Base-by-base conservation (phyloP, 345 rosid genomes). In the Eucalyptus marginata region DNA sequence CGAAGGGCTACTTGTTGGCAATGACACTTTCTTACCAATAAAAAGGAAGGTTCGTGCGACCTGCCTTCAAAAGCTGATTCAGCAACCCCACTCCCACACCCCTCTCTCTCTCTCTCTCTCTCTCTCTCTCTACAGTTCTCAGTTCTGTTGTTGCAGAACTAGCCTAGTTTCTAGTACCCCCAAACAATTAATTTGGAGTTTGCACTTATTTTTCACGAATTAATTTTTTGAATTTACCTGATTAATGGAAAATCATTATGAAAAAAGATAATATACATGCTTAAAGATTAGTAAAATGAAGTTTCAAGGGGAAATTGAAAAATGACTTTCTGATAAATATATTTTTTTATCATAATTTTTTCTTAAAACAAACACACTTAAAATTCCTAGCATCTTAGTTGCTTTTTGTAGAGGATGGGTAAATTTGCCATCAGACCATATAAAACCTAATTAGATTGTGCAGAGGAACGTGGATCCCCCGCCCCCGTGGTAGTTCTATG, bases 321-420 rank as follows among this genome's bases (percentile, higher is more conserved):
- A 29, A 64, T 64, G 31, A 64, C 31, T 64, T 64, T 33, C 14
- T 2, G 18, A 64, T n/a, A n/a, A 14, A 1, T 0, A 8, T 50
- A 1, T 4, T 9, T 36, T 0, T 33, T 33, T 33, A 9, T 33
- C 3, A 16, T 17, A 20, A 16, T 0, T 2, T 12, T 59, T 13
- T 59, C 4, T 29, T 12, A 13, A 27, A 58, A 58, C 64, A 27
- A 62, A 62, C 68, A 6, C 68, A 13, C 4, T 62, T 13, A 62
- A 7, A 62, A 29, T 27, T 62, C 3, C 7, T 58, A 59, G n/a
- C 7, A 59, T 59, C n/a, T 27, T 27, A 29, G 17, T 62, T 62
- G 33, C n/a, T 13, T 29, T 29, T 62, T 6, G 33, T 13, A 14
- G 5, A 31, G 10, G 43, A 68, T 31, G 80, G 43, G 43, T 16